These are phyloP conservation scores for Paramecium biaurelia DNA, from an alignment of 73 alveolate genomes.

Conservation along the genomic window DNA sequence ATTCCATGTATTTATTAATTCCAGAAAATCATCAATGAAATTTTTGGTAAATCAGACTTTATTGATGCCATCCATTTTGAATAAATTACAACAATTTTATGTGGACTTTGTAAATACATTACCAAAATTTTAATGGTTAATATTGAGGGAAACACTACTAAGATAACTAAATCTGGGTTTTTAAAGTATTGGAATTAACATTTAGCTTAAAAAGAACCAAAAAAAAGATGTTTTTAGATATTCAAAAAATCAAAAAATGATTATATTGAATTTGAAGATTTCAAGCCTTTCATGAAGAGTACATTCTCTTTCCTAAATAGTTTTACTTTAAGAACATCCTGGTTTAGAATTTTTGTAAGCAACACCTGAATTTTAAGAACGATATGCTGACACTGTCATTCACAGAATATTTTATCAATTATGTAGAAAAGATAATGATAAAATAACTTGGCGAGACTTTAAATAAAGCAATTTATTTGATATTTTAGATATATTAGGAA, in stretches of 20 bases:
- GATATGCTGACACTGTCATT: slow-evolving; percentile 97
- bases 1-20: not conserved
- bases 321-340: slow-evolving; percentile 95
- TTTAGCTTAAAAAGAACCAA: slow-evolving; percentile 75
- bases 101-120: slow-evolving; percentile 87
- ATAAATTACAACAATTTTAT: slow-evolving; percentile 71
- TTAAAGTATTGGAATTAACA: slow-evolving; percentile 82
- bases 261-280: slow-evolving; percentile 85
- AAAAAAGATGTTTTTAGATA: slow-evolving; percentile 81
- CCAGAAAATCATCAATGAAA: slow-evolving; percentile 53
- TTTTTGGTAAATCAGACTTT: slow-evolving; percentile 34
- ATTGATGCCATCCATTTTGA: slow-evolving; percentile 26
- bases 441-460: slow-evolving; percentile 90
- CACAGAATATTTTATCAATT: slow-evolving; percentile 90
- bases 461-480: slow-evolving; percentile 88
- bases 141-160: slow-evolving; percentile 81
- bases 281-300: slow-evolving; percentile 90
- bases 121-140: slow-evolving; percentile 68
- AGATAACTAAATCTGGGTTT: slow-evolving; percentile 80
- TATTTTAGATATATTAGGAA: slow-evolving; percentile 75
- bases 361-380: slow-evolving; percentile 98
- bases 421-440: slow-evolving; percentile 93
- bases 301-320: not conserved
- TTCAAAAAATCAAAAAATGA: slow-evolving; percentile 80
- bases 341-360: slow-evolving; percentile 97